Conservation (phyloP, 2,329 filamentous ascomycete species). For the Shiraia bambusicola region DNA sequence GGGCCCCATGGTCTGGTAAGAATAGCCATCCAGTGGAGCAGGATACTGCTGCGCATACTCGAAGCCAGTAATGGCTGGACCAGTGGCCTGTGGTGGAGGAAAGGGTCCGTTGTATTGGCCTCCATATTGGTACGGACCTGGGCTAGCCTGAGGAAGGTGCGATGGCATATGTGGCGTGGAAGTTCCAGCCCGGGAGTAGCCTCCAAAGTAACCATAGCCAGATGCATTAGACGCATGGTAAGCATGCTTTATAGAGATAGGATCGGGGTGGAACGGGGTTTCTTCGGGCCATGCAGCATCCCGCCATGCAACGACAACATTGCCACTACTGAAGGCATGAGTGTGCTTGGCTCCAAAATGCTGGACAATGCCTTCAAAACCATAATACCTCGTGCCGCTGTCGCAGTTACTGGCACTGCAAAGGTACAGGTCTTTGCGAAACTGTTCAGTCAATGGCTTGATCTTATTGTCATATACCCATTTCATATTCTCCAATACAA, state of each 20-base stretch:
- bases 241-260: slow-evolving; percentile 48
- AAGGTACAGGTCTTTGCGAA: slow-evolving; percentile 72
- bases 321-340: slow-evolving; percentile 66
- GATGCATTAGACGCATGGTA: slow-evolving; percentile 33
- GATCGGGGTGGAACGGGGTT: slow-evolving; percentile 69
- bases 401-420: slow-evolving; percentile 67
- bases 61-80: slow-evolving; percentile 23
- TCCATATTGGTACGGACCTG: slow-evolving; percentile 40
- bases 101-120: slow-evolving; percentile 41
- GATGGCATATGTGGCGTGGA: slow-evolving; percentile 40
- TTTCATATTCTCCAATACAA: slow-evolving; percentile 83
- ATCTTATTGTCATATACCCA: slow-evolving; percentile 80
- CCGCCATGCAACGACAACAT: slow-evolving; percentile 73
- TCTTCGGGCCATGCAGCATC: slow-evolving; percentile 75
- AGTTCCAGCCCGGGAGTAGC: slow-evolving; percentile 42
- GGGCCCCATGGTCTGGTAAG: slow-evolving; percentile 34
- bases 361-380: slow-evolving; percentile 77
- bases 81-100: slow-evolving; percentile 36
- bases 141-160: slow-evolving; percentile 40
- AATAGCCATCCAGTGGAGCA: slow-evolving; percentile 32
- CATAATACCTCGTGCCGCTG: slow-evolving; percentile 65
- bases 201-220: slow-evolving; percentile 38
- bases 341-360: slow-evolving; percentile 85
- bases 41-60: slow-evolving; percentile 36
- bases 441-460: slow-evolving; percentile 65